Base-by-base conservation (phyloP, 352 stramenopile genomes). In the Pythium diclinum region DNA sequence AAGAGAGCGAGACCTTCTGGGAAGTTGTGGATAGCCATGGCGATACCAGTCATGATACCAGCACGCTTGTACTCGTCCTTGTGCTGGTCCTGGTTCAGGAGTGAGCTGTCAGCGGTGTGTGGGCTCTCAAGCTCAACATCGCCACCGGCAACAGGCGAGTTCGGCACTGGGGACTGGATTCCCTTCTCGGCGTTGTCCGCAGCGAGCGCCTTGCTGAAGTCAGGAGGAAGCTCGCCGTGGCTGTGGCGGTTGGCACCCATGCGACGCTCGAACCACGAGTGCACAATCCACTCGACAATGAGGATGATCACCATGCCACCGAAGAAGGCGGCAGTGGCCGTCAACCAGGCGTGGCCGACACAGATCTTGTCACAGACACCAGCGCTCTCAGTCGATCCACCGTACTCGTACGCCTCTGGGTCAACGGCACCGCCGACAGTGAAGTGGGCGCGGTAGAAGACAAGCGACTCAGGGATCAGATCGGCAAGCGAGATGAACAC, bases 21-120 rank as follows among this genome's bases (percentile, higher is more conserved):
- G 68, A 99, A 97, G 75, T 99, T 99, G 76, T 99, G 97, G 38
- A 98, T 97, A 3, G 87, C 94, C 61, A 99, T 98, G 44, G 92
- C 96, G 13, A 98, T 72, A 14, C 94, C 97, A 1, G 95, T 98
- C 62, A 96, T 87, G 3, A 98, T 72, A 58, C 95, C 94, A 60
- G 96, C 92, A n/a, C 81, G 79, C 25, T 87, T 77, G 55, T 94
- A 89, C 33, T 85, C 71, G 7, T 79, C 60, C 63, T 88, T 83
- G 40, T 67, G 59, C 16, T 48, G 51, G 2, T 69, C 25, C 33
- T 13, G 11, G 3, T 67, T 62, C 1, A 71, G 32, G 11, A 63
- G 23, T 25, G 64, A 51, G 59, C 19, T 55, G 4, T 62, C 58
- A 6, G 21, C 51, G n/a, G 36, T 56, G 13, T 19, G n/a, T 21